These are phyloP conservation scores for Sisymbrium altissimum DNA, from an alignment of 345 rosid genomes.

Conservation along the genomic window DNA sequence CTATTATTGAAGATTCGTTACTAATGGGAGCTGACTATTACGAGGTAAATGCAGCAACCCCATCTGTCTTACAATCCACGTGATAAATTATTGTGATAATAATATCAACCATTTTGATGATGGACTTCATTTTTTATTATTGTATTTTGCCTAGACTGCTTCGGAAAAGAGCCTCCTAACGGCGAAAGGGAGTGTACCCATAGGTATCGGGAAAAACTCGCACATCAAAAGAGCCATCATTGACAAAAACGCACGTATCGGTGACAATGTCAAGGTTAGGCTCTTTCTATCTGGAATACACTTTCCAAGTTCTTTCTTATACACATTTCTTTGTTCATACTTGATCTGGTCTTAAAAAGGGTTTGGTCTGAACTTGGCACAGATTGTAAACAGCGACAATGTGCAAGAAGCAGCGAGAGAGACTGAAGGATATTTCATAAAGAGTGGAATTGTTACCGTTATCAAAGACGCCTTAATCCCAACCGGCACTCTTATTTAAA, in stretches of 20 bases:
- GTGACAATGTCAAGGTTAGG: slow-evolving; percentile 75
- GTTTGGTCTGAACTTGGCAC: slow-evolving; percentile 7
- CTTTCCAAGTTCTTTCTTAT: neutral
- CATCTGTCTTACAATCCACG: neutral
- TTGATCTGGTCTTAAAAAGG: neutral
- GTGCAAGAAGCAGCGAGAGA: slow-evolving; percentile 97
- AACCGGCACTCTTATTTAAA: slow-evolving; percentile 63
- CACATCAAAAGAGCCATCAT: slow-evolving; percentile 89
- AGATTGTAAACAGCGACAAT: slow-evolving; percentile 74
- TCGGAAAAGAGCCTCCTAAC: slow-evolving; percentile 73
- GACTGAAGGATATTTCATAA: slow-evolving; percentile 89
- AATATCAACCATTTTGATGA: neutral
- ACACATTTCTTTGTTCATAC: neutral
- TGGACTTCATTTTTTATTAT: neutral
- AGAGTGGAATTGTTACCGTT: slow-evolving; percentile 92
- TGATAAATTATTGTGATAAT: neutral
- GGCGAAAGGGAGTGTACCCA: slow-evolving; percentile 86
- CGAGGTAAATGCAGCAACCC: slow-evolving; percentile 48
- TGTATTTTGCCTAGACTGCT: slow-evolving; percentile 45
- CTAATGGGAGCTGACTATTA: slow-evolving; percentile 98
- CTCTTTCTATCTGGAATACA: neutral
- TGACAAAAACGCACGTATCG: slow-evolving; percentile 91
- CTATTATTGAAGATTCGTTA: slow-evolving; percentile 79
- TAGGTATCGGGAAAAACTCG: slow-evolving; percentile 78
- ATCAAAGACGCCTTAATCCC: slow-evolving; percentile 95